Evolutionary conservation across 2,329 filamentous ascomycete species (phyloP), one percentile per base, ranked within the genome.

Genomic region (Nemania sp.): DNA sequence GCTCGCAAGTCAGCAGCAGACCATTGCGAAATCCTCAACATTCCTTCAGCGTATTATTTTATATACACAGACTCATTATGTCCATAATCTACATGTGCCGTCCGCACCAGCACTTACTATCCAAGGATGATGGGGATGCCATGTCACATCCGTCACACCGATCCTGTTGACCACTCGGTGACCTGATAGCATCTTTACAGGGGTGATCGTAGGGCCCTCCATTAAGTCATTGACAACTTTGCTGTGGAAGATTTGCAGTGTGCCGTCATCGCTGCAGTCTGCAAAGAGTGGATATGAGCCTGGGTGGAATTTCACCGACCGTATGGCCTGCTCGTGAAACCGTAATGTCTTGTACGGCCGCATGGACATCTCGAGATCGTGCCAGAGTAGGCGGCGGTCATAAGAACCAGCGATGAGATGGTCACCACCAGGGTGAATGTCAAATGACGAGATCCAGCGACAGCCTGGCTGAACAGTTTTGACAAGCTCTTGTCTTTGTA

Each of bases 111-210:
- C 93, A 77, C 89, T 95, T 48, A 96, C 86, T 73, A 89, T 88
- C 94, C 94, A 97, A 2, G 93, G 91, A 73, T 97, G 90, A 60
- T 82, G 84, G 5, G 91, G 91, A 77, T 99, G 94, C 95, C 95
- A 99, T 68, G 96, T 90, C 23, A 99, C 77, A 70, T 96, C 93
- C 78, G 97, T 80, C 14, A 97, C 92, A 61, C 94, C 94, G 53
- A 99, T 75, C 62, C 91, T 88, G 68, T 84, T 88, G 68, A 89
- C 88, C 2, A 97, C 86, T 73, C 88, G 89, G 75, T 99, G 94
- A 1, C 94, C 94, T 67, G 84, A 88, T 43, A 99, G 80, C 67
- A 96, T 91, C 80, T 97, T 99, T 59, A 99, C 81, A 7, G 94
- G 94, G 46, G 97, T 94, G 67, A 99, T 96, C 12, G 88, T 95